Conservation (phyloP, 2,329 filamentous ascomycete species). For the Tolypocladium capitatum region DNA sequence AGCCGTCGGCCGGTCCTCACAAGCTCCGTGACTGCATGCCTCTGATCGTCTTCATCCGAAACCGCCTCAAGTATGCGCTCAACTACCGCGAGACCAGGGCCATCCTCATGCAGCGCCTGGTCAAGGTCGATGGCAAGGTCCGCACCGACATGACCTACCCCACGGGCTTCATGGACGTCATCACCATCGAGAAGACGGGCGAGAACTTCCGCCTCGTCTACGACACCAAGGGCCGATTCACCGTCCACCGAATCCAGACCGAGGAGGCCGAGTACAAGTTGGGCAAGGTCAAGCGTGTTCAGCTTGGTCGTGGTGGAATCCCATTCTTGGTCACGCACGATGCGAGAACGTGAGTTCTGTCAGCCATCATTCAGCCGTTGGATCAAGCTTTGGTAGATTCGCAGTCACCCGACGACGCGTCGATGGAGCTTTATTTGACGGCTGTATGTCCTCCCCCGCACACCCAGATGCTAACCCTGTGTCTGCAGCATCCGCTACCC, state of each 20-base stretch:
- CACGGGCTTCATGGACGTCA: slow-evolving; percentile 98
- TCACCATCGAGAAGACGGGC: slow-evolving; percentile 98
- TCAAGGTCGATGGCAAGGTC: slow-evolving; percentile 99
- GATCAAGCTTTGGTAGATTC: slow-evolving; percentile 90
- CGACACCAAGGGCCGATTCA: slow-evolving; percentile 99
- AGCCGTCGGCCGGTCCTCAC: slow-evolving; percentile 76
- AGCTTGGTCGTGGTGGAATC: slow-evolving; percentile 98
- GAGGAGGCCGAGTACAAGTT: slow-evolving; percentile 99
- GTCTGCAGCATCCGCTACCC: slow-evolving; percentile 87
- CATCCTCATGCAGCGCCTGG: slow-evolving; percentile 97
- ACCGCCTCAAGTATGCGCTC: slow-evolving; percentile 97
- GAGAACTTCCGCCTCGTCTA: slow-evolving; percentile 99
- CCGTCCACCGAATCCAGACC: slow-evolving; percentile 95
- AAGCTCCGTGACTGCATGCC: slow-evolving; percentile 99
- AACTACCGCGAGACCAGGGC: slow-evolving; percentile 96
- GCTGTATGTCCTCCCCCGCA: slow-evolving; percentile 35
- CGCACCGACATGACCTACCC: slow-evolving; percentile 98
- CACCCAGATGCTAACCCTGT: slow-evolving; percentile 24
- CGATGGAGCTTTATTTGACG: slow-evolving; percentile 26
- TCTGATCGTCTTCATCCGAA: slow-evolving; percentile 94
- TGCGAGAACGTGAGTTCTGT: slow-evolving; percentile 99
- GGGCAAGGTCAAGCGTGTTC: slow-evolving; percentile 99
- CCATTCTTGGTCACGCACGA: slow-evolving; percentile 99
- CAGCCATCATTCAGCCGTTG: slow-evolving; percentile 99
- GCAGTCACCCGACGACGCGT: slow-evolving; percentile 14